Evolutionary conservation across 2,329 filamentous ascomycete genomes (phyloP).

Genomic region (Cordyceps fumosorosea): DNA sequence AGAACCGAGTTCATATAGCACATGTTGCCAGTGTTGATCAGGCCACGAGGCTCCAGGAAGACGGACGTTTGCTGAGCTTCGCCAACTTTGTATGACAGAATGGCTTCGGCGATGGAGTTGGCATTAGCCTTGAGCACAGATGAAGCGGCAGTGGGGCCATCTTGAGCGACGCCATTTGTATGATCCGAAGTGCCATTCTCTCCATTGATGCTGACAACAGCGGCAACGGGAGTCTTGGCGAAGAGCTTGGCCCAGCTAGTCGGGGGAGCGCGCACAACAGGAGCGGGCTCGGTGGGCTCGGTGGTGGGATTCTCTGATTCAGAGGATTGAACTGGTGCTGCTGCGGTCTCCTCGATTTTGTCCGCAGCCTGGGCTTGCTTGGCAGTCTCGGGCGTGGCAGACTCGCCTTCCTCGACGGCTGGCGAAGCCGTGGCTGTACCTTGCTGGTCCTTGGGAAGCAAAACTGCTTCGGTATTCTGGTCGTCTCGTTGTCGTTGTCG

Average conservation of each 20-base stretch:
- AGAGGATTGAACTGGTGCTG: not conserved
- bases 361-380: not conserved
- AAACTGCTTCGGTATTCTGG: constrained; percentile 32
- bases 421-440: constrained; percentile 20
- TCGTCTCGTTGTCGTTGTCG: constrained; percentile 39
- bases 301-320: not conserved
- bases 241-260: constrained; percentile 37
- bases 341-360: not conserved
- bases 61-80: constrained; percentile 55
- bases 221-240: constrained; percentile 19
- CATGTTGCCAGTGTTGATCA: constrained; percentile 98
- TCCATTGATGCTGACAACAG: constrained; percentile 4
- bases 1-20: constrained; percentile 99
- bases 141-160: constrained; percentile 23
- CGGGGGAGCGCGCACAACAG: constrained; percentile 26
- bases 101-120: constrained; percentile 66
- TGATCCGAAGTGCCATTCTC: constrained; percentile 15
- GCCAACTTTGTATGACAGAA: constrained; percentile 65
- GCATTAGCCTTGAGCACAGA: constrained; percentile 39
- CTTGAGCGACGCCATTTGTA: not conserved
- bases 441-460: constrained; percentile 35
- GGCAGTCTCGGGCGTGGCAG: not conserved
- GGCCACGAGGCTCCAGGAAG: constrained; percentile 85
- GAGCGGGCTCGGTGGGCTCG: constrained; percentile 11
- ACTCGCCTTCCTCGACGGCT: not conserved